These are phyloP conservation scores for Solanum phureja DNA, from an alignment of 257 asterid species.

Conservation along the genomic window DNA sequence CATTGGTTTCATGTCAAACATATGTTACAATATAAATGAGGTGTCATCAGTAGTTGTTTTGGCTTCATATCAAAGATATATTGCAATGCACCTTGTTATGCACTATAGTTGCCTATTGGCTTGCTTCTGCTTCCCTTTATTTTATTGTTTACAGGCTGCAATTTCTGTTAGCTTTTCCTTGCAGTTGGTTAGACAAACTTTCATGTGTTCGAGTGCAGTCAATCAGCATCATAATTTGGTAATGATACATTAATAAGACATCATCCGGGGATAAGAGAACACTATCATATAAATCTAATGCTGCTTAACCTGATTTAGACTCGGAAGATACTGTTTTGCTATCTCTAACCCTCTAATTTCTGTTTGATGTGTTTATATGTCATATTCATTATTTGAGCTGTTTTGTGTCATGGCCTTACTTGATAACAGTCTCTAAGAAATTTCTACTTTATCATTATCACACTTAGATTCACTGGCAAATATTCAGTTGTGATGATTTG, in stretches of 20 bases:
- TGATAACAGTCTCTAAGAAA: background rate
- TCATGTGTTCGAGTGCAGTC: background rate
- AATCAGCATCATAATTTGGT: background rate
- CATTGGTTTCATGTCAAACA: background rate
- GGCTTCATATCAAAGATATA: background rate
- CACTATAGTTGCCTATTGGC: background rate
- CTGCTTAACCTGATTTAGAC: background rate
- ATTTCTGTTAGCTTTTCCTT: background rate
- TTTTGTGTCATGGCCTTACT: background rate
- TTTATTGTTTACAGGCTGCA: background rate
- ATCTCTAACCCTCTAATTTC: background rate
- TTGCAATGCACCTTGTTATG: background rate
- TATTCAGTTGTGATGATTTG: background rate
- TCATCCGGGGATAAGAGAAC: background rate
- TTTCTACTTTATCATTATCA: background rate
- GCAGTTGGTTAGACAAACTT: background rate
- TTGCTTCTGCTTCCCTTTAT: background rate
- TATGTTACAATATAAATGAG: constrained; percentile 1
- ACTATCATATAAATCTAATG: background rate
- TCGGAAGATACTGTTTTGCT: background rate
- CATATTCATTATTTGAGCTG: background rate
- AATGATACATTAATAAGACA: background rate
- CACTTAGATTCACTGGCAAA: background rate
- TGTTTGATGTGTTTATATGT: background rate
- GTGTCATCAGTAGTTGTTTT: background rate